Evolutionary conservation across 495 filamentous ascomycete species (phyloP), one percentile per base, ranked within the genome.

Genomic region (Podospora anserina): DNA sequence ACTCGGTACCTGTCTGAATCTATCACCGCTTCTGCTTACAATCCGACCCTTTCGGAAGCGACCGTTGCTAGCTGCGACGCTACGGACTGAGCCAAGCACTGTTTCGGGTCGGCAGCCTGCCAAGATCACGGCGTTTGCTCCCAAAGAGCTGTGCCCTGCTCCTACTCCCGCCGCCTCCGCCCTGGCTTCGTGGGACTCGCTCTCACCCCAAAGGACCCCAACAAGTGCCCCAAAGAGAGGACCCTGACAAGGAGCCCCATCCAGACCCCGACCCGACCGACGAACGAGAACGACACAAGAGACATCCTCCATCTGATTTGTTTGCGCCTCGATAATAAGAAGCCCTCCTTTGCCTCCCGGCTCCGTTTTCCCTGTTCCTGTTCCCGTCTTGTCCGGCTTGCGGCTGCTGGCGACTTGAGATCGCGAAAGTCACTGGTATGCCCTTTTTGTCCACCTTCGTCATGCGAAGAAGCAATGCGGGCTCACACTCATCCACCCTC

Each of bases 401-500:
- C 39, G 7, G 39, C 39, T 49, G 39, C 39, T 49, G 39, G 39
- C 39, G 39, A 49, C 39, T 49, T 5, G 39, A 49, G 39, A 49
- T n/a, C 55, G 59, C 30, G 4, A 19, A 19, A 30, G 19, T 18
- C 59, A 66, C 32, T 44, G 57, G 57, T 49, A 49, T 60, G 65
- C 28, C 65, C 61, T 63, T 57, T 56, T 15, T 39, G 16, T 49
- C 55, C 44, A 32, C 15, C 1, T 23, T 23, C 54, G 28, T 58
- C 26, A 19, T 61, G 34, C 4, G 30, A 32, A 28, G 59, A 39
- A 18, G 67, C 68, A 68, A 77, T 77, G 72, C 65, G 73, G 71
- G 73, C 65, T 68, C 75, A 75, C 58, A 69, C 71, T 73, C 75
- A 71, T 64, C 68, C 61, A 62, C 58, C 68, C 61, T 66, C 69